phyloP scores from a whole-genome alignment of 2,329 filamentous ascomycete species.

The Sphaceloma murrayae region DNA sequence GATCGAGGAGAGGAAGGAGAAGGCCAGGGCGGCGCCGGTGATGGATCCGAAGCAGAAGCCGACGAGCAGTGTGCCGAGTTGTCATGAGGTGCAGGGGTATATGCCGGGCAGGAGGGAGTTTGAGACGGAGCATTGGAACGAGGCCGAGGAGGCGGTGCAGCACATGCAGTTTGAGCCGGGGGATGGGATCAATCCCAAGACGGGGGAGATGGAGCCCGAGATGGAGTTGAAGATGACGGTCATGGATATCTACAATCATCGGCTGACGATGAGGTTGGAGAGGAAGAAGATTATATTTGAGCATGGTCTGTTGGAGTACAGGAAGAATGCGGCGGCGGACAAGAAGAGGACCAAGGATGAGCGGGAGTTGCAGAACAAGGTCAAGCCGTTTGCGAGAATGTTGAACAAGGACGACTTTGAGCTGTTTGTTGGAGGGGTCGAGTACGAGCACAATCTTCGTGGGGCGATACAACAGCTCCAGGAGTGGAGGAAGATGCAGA shows the following conservation, averaged over 20 bases:
- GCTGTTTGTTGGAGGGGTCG: slow-evolving; percentile 69
- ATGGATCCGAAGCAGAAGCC: slow-evolving; percentile 90
- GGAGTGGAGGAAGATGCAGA: slow-evolving; percentile 80
- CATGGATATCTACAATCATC: slow-evolving; percentile 95
- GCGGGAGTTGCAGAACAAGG: slow-evolving; percentile 78
- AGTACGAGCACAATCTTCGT: slow-evolving; percentile 84
- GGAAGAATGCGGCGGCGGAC: slow-evolving; percentile 78
- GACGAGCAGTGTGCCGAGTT: slow-evolving; percentile 86
- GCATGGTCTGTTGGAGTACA: slow-evolving; percentile 84
- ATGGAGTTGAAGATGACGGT: slow-evolving; percentile 96
- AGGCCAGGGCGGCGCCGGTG: slow-evolving; percentile 71
- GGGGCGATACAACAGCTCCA: slow-evolving; percentile 85
- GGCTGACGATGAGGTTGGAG: slow-evolving; percentile 81
- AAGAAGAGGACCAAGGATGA: slow-evolving; percentile 97
- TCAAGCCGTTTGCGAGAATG: slow-evolving; percentile 91
- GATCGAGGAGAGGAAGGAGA: slow-evolving; percentile 85
- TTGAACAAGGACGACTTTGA: slow-evolving; percentile 93
- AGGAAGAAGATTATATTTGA: slow-evolving; percentile 96
- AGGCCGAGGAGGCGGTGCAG: slow-evolving; percentile 95
- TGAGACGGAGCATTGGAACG: slow-evolving; percentile 94
- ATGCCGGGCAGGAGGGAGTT: slow-evolving; percentile 98
- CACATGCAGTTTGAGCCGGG: slow-evolving; percentile 97
- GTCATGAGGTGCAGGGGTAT: slow-evolving; percentile 96
- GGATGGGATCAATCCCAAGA: slow-evolving; percentile 76
- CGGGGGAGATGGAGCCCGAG: slow-evolving; percentile 82